Evolutionary conservation across 495 filamentous ascomycete genomes (phyloP).

Genomic region (Penicillium subrubescens): DNA sequence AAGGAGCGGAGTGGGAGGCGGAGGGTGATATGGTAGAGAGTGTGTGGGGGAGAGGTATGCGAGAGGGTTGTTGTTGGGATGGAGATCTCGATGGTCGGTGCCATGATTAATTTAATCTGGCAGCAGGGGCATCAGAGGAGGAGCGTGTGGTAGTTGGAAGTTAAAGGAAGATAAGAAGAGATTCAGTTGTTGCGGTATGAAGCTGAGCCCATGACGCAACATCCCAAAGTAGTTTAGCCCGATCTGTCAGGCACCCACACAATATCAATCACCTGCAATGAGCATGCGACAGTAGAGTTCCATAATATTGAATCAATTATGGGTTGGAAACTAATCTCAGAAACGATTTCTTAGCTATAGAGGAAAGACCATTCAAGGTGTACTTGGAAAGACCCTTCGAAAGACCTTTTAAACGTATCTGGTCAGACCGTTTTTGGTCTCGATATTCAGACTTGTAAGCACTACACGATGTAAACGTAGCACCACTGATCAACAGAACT

Average conservation of each 20-base stretch:
- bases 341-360: not conserved
- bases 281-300: not conserved
- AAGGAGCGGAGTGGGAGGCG: constrained; percentile 86
- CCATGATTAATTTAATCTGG: constrained; percentile 52
- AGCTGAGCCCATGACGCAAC: constrained; percentile 20
- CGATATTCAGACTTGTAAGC: no score
- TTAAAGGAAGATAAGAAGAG: not conserved
- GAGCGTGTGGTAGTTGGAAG: not conserved
- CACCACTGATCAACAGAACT: not conserved
- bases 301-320: not conserved
- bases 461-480: no score
- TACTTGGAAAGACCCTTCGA: not conserved
- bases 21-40: constrained; percentile 88
- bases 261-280: not conserved
- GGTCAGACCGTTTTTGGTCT: not conserved
- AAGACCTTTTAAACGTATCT: not conserved
- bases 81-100: constrained; percentile 74
- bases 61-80: constrained; percentile 74
- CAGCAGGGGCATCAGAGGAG: not conserved
- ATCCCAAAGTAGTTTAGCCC: constrained; percentile 14
- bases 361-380: no score
- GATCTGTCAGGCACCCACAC: constrained; percentile 8
- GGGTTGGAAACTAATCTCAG: not conserved
- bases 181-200: not conserved
- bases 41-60: constrained; percentile 71